A percentile compares a stretch with the other conserved stretches of the same genome.
Conservation (phyloP, 164 flowering plant species). For the Sedum album region DNA sequence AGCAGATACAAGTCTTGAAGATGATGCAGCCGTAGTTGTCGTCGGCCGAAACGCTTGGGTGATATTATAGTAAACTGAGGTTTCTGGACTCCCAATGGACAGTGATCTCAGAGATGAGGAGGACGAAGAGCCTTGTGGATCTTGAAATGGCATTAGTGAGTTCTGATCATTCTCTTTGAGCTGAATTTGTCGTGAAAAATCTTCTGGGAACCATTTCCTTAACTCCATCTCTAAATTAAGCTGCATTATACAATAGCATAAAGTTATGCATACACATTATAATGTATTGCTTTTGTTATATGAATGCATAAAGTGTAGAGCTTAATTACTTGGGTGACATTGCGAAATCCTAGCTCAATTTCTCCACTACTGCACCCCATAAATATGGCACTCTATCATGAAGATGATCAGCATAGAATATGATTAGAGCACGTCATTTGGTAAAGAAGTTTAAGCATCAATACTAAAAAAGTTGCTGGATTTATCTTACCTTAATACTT, state of each 20-base stretch:
- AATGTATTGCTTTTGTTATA: not conserved
- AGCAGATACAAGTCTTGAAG: not conserved
- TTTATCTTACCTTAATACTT: slow-evolving; percentile 56
- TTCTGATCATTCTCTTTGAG: not conserved
- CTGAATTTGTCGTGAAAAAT: not conserved
- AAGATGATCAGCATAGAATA: not conserved
- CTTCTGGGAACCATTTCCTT: not conserved
- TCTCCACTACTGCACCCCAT: slow-evolving; percentile 67
- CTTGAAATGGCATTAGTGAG: not conserved
- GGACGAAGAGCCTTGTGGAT: slow-evolving; percentile 3
- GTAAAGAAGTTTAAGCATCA: not conserved
- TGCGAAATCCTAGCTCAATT: slow-evolving; percentile 63
- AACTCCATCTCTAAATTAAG: not conserved
- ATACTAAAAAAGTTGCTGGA: not conserved
- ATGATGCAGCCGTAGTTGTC: not conserved
- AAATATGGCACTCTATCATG: slow-evolving; percentile 44
- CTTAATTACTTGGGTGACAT: slow-evolving; percentile 30
- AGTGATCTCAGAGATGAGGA: not conserved
- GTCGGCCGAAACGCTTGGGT: not conserved
- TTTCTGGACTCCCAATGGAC: slow-evolving; percentile 3
- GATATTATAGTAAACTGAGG: not conserved
- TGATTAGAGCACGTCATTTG: not conserved
- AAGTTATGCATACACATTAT: too few relatives aligned
- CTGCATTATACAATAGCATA: not conserved
- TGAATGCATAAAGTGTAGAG: not conserved